Evolutionary conservation across 1,284 basidiomycete genomes (phyloP).

Genomic region (Cutaneotrichosporon mucoides): DNA sequence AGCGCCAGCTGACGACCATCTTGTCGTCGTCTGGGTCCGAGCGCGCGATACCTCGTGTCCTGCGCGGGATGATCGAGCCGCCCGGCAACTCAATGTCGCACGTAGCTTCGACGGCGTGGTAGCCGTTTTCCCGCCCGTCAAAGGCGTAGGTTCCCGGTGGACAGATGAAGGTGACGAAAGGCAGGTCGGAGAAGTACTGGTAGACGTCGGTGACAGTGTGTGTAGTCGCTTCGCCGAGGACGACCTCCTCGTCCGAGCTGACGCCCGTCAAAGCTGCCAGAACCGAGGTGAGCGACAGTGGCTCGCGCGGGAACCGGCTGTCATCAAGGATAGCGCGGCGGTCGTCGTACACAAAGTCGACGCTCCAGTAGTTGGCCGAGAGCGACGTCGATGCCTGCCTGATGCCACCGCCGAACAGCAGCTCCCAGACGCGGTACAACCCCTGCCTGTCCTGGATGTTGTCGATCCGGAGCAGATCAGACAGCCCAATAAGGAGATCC

Average conservation of each 20-base stretch:
- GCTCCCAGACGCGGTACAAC: constrained; percentile 34
- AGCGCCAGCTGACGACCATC: constrained; percentile 26
- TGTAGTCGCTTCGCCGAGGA: constrained; percentile 16
- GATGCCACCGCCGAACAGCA: constrained; percentile 36
- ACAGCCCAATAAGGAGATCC: constrained; percentile 39
- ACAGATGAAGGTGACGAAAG: constrained; percentile 22
- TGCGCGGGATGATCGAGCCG: constrained; percentile 26
- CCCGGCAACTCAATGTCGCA: constrained; percentile 35
- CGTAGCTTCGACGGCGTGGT: constrained; percentile 25
- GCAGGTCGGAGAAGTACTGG: constrained; percentile 35
- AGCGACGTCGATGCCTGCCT: constrained; percentile 27
- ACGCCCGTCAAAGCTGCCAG: constrained; percentile 33
- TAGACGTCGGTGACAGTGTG: constrained; percentile 28
- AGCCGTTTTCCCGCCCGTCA: constrained; percentile 25
- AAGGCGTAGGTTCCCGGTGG: constrained; percentile 18
- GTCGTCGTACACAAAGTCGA: constrained; percentile 31
- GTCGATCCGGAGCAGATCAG: constrained; percentile 33
- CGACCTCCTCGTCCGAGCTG: constrained; percentile 15
- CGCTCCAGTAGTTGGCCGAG: constrained; percentile 40
- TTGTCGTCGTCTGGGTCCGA: constrained; percentile 10
- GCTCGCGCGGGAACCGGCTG: constrained; percentile 32
- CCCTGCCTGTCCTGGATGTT: constrained; percentile 31
- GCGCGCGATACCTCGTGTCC: constrained; percentile 28
- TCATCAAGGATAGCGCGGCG: constrained; percentile 37
- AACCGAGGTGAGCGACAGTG: constrained; percentile 24